Percentiles rank a stretch among this genome's conserved stretches.
These are phyloP conservation scores for Ashbya aceris DNA, from an alignment of 1,139 yeast genomes.

Conservation along the genomic window DNA sequence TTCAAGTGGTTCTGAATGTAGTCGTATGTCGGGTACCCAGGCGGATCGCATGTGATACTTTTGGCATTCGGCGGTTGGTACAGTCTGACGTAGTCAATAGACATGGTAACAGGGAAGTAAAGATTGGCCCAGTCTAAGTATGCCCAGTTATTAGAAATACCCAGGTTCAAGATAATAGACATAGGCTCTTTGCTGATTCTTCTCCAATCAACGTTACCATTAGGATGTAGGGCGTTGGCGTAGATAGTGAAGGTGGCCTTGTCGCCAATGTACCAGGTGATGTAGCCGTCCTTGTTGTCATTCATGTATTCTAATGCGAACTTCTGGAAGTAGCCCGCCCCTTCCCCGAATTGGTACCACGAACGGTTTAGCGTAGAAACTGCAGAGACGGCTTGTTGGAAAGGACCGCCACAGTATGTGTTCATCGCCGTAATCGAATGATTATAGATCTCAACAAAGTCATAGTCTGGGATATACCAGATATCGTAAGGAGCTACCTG, in stretches of 20 bases:
- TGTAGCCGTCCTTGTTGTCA: conserved; percentile 56
- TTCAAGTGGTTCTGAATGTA: conserved; percentile 56
- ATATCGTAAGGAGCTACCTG: conserved; percentile 82
- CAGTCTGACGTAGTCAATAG: conserved; percentile 67
- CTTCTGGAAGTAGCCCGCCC: conserved; percentile 46
- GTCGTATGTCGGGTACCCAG: conserved; percentile 60
- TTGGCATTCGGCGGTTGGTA: conserved; percentile 56
- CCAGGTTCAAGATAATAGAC: conserved; percentile 70
- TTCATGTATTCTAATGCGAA: conserved; percentile 72
- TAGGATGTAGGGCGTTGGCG: conserved; percentile 61
- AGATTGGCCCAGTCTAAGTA: conserved; percentile 70
- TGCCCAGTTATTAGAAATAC: conserved; percentile 75
- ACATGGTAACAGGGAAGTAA: conserved; percentile 56
- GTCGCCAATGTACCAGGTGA: conserved; percentile 74
- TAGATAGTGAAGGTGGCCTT: conserved; percentile 54
- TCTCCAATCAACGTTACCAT: conserved; percentile 76
- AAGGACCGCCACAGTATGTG: conserved; percentile 73
- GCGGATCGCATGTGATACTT: conserved; percentile 67
- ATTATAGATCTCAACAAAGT: conserved; percentile 57
- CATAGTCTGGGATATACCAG: conserved; percentile 79
- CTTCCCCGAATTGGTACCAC: conserved; percentile 64
- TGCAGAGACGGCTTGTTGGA: conserved; percentile 77
- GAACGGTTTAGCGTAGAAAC: conserved; percentile 57
- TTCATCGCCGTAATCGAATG: conserved; percentile 57
- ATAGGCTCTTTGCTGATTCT: conserved; percentile 75